Base-by-base conservation (phyloP, 2,329 filamentous ascomycete species). In the Berkeleyomyces rouxiae region DNA sequence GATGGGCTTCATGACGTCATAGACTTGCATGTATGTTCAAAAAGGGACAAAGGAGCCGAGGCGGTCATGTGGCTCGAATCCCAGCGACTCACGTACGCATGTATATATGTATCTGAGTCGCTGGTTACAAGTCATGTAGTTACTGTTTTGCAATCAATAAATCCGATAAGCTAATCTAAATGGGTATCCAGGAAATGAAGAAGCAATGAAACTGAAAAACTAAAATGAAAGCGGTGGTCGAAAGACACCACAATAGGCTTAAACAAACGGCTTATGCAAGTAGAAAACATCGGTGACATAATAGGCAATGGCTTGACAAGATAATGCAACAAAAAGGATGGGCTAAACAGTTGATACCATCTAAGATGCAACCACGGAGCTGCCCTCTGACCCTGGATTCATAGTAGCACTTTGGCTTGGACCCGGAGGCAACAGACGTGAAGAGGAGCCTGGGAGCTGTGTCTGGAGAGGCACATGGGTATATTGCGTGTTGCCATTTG, bases 151-250 rank as follows among this genome's bases (percentile, higher is more conserved):
- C 36, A 42, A 43, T 43, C 40, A 59, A 16, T 46, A 42, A 59
- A 59, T 46, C 43, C 16, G 58, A 36, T 46, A 33, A 43, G 39
- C 16, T 58, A 43, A 44, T 55, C 39, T 62, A 58, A 62, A 57
- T 49, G 61, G 61, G 61, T 62, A 62, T 62, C 61, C 58, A 63
- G 16, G 43, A 60, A 49, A 49, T 44, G 47, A 51, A 16, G 11
- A 9, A 36, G 51, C 16, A 39, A 51, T 44, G 9, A 60, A 60
- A 2, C 36, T 23, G 13, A 47, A 36, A 44, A 59, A 4, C 7
- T 6, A 49, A 49, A 31, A 49, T 3, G n/a, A 55, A 42, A 55
- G 16, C 46, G 36, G 46, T 44, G n/a, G 31, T 33, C 13, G 39
- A 43, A 36, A 44, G 31, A 11, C 3, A 55, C 11, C 4, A 46